Evolutionary conservation across 164 flowering plant species (phyloP), one percentile per base, ranked within the genome.

Genomic region (Buxus sempervirens): DNA sequence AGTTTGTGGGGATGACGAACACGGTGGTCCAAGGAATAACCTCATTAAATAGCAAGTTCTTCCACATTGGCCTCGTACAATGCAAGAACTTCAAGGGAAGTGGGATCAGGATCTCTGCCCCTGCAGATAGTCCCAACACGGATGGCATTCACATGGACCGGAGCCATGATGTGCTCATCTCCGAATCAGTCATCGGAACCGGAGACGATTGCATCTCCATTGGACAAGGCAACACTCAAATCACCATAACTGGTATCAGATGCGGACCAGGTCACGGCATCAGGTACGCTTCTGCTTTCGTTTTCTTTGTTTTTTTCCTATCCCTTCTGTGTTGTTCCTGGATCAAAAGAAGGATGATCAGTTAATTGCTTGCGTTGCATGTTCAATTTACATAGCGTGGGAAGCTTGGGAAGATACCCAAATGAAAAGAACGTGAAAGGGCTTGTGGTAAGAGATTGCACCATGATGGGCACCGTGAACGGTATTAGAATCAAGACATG

Each of bases 191-290:
- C 20, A 86, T 87, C 12, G 82, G 82, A 18, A 86, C 90, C 0
- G 96, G 90, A 0, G 90, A 89, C 63, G 95, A 89, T 64, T 89
- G 91, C 76, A 72, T 89, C 48, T 87, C 95, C 0, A 64, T 89
- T 0, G 92, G 89, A 22, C 84, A 83, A 65, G 91, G 89, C n/a
- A 85, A 78, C 65, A 72, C 86, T 61, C 75, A 81, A 7, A 54
- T 87, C 68, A 72, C 77, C 14, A 58, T 89, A 53, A 64, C 69
- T 1, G 70, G 83, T 49, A 65, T 86, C 70, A 75, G 63, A 28
- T 89, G 91, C 71, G 96, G 96, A 19, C 91, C 91, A 1, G 96
- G 90, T 21, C 92, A 89, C 65, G 96, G 96, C 15, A 86, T 87
- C 77, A 85, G 90, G 90, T 85, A 63, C 0, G 26, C 49, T 28